phyloP scores from a whole-genome alignment of 2,329 filamentous ascomycete species.

The Periglandula ipomoeae region DNA sequence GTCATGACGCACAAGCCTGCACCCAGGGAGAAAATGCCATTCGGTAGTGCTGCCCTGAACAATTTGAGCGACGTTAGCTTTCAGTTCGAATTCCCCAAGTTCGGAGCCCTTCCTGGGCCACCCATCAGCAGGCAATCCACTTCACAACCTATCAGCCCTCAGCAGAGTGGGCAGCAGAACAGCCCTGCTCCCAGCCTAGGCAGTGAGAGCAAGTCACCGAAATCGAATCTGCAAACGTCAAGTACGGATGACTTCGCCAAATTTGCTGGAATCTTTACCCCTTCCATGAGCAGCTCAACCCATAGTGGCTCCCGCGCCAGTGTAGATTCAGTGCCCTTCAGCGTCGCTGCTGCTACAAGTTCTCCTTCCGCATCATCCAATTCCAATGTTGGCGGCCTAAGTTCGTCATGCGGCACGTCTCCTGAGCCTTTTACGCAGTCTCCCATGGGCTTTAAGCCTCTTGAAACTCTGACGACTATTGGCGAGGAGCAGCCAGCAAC shows the following conservation, averaged over 20 bases:
- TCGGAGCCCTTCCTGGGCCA: slow-evolving; percentile 61
- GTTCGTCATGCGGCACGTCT: slow-evolving; percentile 65
- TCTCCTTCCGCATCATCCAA: slow-evolving; percentile 57
- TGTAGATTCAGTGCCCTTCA: slow-evolving; percentile 40
- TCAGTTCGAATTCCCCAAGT: slow-evolving; percentile 92
- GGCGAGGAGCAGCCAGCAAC: slow-evolving; percentile 50
- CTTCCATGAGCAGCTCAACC: slow-evolving; percentile 36
- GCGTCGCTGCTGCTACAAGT: slow-evolving; percentile 43
- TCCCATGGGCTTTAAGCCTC: slow-evolving; percentile 53
- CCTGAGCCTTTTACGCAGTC: slow-evolving; percentile 69
- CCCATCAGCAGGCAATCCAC: slow-evolving; percentile 17
- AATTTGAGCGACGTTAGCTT: slow-evolving; percentile 71
- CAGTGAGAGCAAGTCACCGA: slow-evolving; percentile 16
- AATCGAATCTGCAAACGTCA: slow-evolving; percentile 9
- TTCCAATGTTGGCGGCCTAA: slow-evolving; percentile 44
- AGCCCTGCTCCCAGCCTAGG: slow-evolving; percentile 22
- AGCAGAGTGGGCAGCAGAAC: slow-evolving; percentile 13
- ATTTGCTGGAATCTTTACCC: slow-evolving; percentile 50
- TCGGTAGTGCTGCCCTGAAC: slow-evolving; percentile 40
- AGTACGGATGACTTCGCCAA: slow-evolving; percentile 38
- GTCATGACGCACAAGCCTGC: slow-evolving; percentile 35
- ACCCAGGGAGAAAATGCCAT: slow-evolving; percentile 29
- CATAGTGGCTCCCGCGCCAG: slow-evolving; percentile 40
- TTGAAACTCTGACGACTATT: slow-evolving; percentile 55
- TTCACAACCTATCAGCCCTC: slow-evolving; percentile 25